These are phyloP conservation scores for Hypericum androsaemum DNA, from an alignment of 345 rosid species.

Conservation along the genomic window DNA sequence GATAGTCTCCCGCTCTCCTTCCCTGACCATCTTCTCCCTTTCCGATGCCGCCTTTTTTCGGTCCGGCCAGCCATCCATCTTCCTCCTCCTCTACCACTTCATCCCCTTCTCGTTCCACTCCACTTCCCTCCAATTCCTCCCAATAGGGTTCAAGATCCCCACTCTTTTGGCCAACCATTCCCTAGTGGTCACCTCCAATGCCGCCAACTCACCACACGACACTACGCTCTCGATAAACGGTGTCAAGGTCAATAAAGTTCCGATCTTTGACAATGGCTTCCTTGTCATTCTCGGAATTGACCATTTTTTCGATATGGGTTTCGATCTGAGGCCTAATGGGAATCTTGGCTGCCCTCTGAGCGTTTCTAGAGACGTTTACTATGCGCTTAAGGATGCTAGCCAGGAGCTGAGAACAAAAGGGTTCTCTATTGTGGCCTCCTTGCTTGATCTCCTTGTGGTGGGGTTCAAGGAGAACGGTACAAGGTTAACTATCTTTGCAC, in stretches of 20 bases:
- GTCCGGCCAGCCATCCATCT: slow-evolving; percentile 36
- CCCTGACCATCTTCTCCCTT: slow-evolving; percentile 45
- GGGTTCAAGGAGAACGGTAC: slow-evolving; percentile 1
- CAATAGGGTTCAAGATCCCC: slow-evolving; percentile 28
- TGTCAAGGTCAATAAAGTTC: slow-evolving; percentile 17
- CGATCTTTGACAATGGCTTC: slow-evolving; percentile 29
- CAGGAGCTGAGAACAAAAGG: slow-evolving; percentile 26
- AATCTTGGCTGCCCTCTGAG: slow-evolving; percentile 7
- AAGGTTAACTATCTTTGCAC: slow-evolving; percentile 29
- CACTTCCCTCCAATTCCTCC: slow-evolving; percentile 27
- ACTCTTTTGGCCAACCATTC: slow-evolving; percentile 29
- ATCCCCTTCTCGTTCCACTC: slow-evolving; percentile 26
- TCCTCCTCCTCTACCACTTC: slow-evolving; percentile 35
- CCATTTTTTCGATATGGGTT: slow-evolving; percentile 24
- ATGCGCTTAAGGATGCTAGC: slow-evolving; percentile 14
- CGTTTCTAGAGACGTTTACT: background rate
- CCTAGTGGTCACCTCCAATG: slow-evolving; percentile 22
- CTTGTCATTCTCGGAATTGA: slow-evolving; percentile 29
- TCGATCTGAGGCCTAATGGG: slow-evolving; percentile 4
- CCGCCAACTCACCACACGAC: background rate
- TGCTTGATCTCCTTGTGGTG: slow-evolving; percentile 33
- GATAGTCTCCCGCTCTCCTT: slow-evolving; percentile 14
- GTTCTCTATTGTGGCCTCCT: slow-evolving; percentile 32
- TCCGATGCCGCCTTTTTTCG: slow-evolving; percentile 27
- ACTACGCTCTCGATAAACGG: slow-evolving; percentile 17